Evolutionary conservation across 1,139 yeast species (phyloP).

Genomic region (Sugiyamaella sp.): DNA sequence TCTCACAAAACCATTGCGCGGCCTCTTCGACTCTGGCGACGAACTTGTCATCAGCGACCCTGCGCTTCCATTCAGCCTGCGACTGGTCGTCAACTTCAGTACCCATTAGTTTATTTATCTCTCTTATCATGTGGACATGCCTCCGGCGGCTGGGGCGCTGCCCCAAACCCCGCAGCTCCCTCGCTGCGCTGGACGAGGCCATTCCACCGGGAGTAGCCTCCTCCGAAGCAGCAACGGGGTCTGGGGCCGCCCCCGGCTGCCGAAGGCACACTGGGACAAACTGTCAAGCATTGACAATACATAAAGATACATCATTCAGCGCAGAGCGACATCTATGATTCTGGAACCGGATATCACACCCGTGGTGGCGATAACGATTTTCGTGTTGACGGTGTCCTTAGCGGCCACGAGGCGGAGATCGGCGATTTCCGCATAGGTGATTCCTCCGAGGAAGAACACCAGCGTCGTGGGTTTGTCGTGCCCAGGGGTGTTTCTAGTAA

Average conservation of each 20-base stretch:
- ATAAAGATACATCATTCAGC: not conserved
- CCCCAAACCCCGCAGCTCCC: conserved; percentile 1
- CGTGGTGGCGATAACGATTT: conserved; percentile 57
- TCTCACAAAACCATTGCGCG: conserved; percentile 44
- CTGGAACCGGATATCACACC: conserved; percentile 56
- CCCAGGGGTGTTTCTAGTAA: conserved; percentile 38
- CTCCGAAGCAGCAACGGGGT: conserved; percentile 1
- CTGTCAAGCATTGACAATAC: not conserved
- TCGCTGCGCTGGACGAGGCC: conserved; percentile 2
- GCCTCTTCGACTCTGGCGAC: conserved; percentile 49
- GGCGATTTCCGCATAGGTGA: conserved; percentile 76
- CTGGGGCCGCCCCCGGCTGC: not conserved
- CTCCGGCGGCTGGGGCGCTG: conserved; percentile 12
- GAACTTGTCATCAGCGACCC: conserved; percentile 64
- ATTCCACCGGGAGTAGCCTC: too few relatives aligned
- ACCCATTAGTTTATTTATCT: conserved; percentile 5
- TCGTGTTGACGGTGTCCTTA: conserved; percentile 35
- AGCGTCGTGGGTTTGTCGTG: conserved; percentile 42
- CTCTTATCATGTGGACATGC: not conserved
- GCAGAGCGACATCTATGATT: conserved; percentile 37
- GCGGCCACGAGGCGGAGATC: conserved; percentile 61
- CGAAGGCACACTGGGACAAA: not conserved
- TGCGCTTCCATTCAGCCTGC: conserved; percentile 51
- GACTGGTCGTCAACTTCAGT: conserved; percentile 35
- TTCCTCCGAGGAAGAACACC: conserved; percentile 71